Percentiles rank a stretch among this genome's conserved stretches.
Conservation (phyloP, 176 grass and related monocot species). For the Dendrocalamus sinicus region DNA sequence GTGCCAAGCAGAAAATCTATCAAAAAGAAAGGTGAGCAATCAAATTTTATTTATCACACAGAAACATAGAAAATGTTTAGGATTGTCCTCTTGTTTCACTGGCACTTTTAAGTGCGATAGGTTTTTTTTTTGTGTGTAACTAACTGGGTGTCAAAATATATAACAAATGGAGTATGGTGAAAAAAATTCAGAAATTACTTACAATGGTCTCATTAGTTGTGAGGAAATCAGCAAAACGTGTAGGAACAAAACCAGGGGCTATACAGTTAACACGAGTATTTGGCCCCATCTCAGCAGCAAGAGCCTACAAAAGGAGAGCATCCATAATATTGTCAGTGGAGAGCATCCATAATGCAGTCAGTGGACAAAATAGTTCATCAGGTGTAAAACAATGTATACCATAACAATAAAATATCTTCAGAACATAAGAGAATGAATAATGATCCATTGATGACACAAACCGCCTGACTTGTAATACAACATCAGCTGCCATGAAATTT, state of each 20-base stretch:
- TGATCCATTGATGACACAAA: constrained; percentile 2
- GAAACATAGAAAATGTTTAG: not conserved
- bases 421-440: not conserved
- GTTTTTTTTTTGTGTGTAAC: not conserved
- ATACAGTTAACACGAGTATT: constrained; percentile 95
- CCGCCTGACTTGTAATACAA: not conserved
- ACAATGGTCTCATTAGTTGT: constrained; percentile 74
- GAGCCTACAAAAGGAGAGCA: constrained; percentile 59
- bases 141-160: constrained; percentile 9
- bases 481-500: not conserved
- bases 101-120: constrained; percentile 1
- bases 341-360: constrained; percentile 19
- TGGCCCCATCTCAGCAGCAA: constrained; percentile 89
- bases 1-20: constrained; percentile 1
- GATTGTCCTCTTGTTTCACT: not conserved
- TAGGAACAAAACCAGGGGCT: constrained; percentile 98
- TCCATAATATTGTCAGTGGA: constrained; percentile 8
- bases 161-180: not conserved
- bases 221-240: constrained; percentile 86
- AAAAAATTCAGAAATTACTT: constrained; percentile 51
- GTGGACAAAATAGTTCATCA: constrained; percentile 1
- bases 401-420: constrained; percentile 27
- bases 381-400: not conserved
- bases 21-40: not conserved
- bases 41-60: constrained; percentile 15